Conservation (phyloP, 2,329 filamentous ascomycete genomes). For the Penicillium sp. region DNA sequence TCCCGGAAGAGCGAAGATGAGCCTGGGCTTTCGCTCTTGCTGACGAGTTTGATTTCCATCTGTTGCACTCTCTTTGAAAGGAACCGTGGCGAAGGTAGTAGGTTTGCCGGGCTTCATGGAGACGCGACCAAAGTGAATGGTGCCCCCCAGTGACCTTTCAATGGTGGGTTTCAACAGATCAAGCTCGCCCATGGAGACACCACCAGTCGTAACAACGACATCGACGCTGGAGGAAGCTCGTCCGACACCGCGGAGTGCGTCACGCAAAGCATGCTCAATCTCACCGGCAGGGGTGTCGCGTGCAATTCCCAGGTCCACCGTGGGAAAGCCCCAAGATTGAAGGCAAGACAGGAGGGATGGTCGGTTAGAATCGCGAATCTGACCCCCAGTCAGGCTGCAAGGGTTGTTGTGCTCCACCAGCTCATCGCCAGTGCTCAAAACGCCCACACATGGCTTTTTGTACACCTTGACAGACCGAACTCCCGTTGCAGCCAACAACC, state of each 20-base stretch:
- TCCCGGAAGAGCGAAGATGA: conserved; percentile 84
- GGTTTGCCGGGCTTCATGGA: conserved; percentile 98
- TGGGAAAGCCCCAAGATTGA: conserved; percentile 66
- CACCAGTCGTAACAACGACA: conserved; percentile 83
- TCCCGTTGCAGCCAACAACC: conserved; percentile 80
- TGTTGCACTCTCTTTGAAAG: conserved; percentile 46
- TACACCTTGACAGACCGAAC: conserved; percentile 65
- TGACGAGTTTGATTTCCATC: conserved; percentile 35
- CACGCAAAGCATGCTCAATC: conserved; percentile 70
- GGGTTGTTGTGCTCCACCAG: conserved; percentile 67
- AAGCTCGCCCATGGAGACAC: conserved; percentile 95
- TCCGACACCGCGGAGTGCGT: conserved; percentile 55
- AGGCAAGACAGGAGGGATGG: conserved; percentile 78
- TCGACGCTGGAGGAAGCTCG: conserved; percentile 53
- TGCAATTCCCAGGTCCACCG: conserved; percentile 80
- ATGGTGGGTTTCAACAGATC: conserved; percentile 95
- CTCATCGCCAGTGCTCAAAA: conserved; percentile 92
- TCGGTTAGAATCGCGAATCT: conserved; percentile 90
- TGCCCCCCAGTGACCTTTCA: conserved; percentile 80
- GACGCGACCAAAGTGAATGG: conserved; percentile 92
- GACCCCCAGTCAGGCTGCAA: conserved; percentile 62
- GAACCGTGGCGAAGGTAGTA: conserved; percentile 89
- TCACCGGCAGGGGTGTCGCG: conserved; percentile 52
- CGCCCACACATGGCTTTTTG: conserved; percentile 69
- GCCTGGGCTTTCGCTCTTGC: conserved; percentile 56